These are phyloP conservation scores for Sarocladium oryzae DNA, from an alignment of 2,329 filamentous ascomycete genomes.

Conservation along the genomic window DNA sequence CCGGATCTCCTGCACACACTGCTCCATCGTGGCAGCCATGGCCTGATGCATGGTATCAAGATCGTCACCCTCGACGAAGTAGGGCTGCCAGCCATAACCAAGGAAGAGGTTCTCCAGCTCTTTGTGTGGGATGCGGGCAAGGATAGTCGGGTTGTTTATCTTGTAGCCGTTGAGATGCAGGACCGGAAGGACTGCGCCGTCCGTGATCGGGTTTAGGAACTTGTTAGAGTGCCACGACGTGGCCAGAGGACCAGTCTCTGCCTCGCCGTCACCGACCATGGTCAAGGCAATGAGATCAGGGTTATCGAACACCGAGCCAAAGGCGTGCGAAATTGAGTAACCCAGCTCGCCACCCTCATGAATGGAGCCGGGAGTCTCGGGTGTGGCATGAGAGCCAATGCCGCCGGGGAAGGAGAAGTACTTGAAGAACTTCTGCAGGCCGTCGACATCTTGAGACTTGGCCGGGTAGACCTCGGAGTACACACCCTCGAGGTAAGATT, in stretches of 20 bases:
- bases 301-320: constrained; percentile 69
- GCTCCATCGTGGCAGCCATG: constrained; percentile 71
- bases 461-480: constrained; percentile 74
- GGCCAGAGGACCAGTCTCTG: constrained; percentile 73
- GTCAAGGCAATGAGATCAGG: constrained; percentile 68
- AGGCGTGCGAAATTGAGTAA: constrained; percentile 75
- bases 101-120: constrained; percentile 64
- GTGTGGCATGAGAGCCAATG: constrained; percentile 70
- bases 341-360: constrained; percentile 78
- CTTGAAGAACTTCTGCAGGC: constrained; percentile 73
- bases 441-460: constrained; percentile 46
- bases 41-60: constrained; percentile 72
- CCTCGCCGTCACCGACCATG: constrained; percentile 74
- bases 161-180: constrained; percentile 80
- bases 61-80: constrained; percentile 64
- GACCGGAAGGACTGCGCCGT: constrained; percentile 71
- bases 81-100: constrained; percentile 73
- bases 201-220: constrained; percentile 71
- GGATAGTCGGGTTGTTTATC: constrained; percentile 72
- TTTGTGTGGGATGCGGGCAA: constrained; percentile 67
- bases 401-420: constrained; percentile 77
- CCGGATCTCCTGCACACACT: constrained; percentile 63
- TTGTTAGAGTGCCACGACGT: constrained; percentile 80
- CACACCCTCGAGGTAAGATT: constrained; percentile 70
- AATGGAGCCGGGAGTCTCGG: constrained; percentile 69